These are phyloP conservation scores for Coemansia sp. DNA, from an alignment of 192 early-diverging fungal genomes.

Conservation along the genomic window DNA sequence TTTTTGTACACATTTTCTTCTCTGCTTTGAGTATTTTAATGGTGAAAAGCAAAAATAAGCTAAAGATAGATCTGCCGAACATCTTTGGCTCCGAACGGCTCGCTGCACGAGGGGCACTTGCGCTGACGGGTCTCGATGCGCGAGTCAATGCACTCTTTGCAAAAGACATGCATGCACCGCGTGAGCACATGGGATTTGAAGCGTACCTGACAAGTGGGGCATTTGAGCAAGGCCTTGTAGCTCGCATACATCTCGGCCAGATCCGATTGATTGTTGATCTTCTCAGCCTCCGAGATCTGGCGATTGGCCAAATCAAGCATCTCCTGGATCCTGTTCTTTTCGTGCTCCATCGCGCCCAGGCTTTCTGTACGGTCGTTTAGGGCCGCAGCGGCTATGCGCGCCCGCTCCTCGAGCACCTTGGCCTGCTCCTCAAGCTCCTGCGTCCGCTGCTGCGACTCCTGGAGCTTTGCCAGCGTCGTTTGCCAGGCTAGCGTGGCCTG, in stretches of 20 bases:
- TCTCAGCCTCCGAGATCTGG: slow-evolving; percentile 60
- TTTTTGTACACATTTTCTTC: neutral
- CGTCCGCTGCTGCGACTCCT: slow-evolving; percentile 60
- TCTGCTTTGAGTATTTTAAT: neutral
- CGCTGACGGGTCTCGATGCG: slow-evolving; percentile 83
- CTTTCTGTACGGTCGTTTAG: slow-evolving; percentile 65
- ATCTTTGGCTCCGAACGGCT: slow-evolving; percentile 79
- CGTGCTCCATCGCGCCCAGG: slow-evolving; percentile 59
- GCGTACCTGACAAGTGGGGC: slow-evolving; percentile 78
- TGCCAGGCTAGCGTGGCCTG: slow-evolving; percentile 55
- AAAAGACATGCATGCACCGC: slow-evolving; percentile 97
- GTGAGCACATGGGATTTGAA: slow-evolving; percentile 80
- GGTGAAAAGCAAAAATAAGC: neutral
- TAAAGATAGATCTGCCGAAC: slow-evolving; percentile 78
- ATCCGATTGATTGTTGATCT: slow-evolving; percentile 36
- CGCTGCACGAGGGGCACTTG: slow-evolving; percentile 88
- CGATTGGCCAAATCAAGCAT: slow-evolving; percentile 66
- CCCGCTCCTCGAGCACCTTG: slow-evolving; percentile 21
- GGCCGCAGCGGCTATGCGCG: slow-evolving; percentile 51
- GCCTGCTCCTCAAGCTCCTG: slow-evolving; percentile 61
- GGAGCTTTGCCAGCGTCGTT: slow-evolving; percentile 58
- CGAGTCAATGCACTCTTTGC: slow-evolving; percentile 87
- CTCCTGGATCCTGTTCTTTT: slow-evolving; percentile 60
- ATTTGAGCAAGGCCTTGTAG: slow-evolving; percentile 84
- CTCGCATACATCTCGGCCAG: slow-evolving; percentile 54